Base-by-base conservation (phyloP, 805 yeast species). In the Saccharomycopsis sp. region DNA sequence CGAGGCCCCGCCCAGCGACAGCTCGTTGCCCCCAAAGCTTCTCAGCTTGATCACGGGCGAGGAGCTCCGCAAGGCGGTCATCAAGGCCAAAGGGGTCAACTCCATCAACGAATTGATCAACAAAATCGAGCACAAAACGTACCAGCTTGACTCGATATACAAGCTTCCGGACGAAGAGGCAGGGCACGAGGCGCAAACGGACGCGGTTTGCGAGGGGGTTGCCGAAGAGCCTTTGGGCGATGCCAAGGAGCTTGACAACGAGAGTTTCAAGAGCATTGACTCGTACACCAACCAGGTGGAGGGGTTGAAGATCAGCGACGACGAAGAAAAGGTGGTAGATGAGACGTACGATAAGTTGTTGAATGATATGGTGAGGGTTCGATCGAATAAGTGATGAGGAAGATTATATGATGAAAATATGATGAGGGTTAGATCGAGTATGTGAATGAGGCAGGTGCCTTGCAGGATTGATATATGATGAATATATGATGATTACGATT, bases 71-170 rank as follows among this genome's bases (percentile, higher is more conserved):
- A 75, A 75, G 37, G 80, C 80, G 0, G 85, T 87, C 24, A 83
- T 87, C 56, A 81, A 82, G 58, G 90, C 91, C 2, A 86, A 85
- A 65, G 92, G 92, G 62, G 82, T 85, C 56, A 84, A 84, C 60
- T 79, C 86, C 24, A 86, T 86, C 8, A 77, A 78, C 20, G 89
- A 85, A 57, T 75, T 87, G 63, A 86, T 87, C 63, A 79, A 77
- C 52, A 85, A 81, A 63, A 87, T 87, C 55, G 81, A 80, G 64
- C 75, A 75, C 56, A 80, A 84, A 58, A 70, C 79, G 23, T 73
- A 79, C 24, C 77, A 76, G 58, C 67, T 83, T 58, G 82, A 80
- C 37, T 77, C 74, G 21, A 78, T 82, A 56, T 81, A 81, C 65
- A 67, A 71, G 58, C 48, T 59, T 29, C 37, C 12, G 37, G 37